A percentile compares a stretch with the other conserved stretches of the same genome.
phyloP scores from a whole-genome alignment of 2,329 filamentous ascomycete species.

The Trichothecium roseum region DNA sequence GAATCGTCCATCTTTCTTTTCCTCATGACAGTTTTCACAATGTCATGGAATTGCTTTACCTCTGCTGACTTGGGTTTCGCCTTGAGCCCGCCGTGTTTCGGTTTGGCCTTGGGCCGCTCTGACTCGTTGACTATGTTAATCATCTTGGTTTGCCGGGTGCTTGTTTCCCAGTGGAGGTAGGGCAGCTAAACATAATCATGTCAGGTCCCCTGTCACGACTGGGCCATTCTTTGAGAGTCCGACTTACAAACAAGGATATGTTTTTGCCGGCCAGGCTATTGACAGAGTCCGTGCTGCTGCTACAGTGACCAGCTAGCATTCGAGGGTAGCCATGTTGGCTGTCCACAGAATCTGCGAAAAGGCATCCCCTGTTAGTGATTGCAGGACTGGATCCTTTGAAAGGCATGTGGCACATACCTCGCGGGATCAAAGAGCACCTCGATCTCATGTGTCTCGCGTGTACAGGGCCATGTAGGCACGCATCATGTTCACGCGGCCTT shows the following conservation, averaged over 20 bases:
- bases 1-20: neutral
- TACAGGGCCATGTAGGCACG: slow-evolving; percentile 8
- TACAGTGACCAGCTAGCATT: neutral
- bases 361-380: neutral
- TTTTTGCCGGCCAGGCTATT: slow-evolving; percentile 6
- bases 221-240: no score
- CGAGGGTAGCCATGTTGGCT: neutral
- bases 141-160: slow-evolving; percentile 17
- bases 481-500: no score
- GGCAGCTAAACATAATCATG: slow-evolving; percentile 19
- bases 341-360: neutral
- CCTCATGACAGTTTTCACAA: no score
- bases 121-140: slow-evolving; percentile 13
- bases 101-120: neutral
- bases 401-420: slow-evolving; percentile 9
- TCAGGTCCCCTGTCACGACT: no score
- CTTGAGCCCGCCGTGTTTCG: no score
- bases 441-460: slow-evolving; percentile 25
- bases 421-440: slow-evolving; percentile 19
- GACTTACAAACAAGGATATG: slow-evolving; percentile 19
- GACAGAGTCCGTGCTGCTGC: no score
- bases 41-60: no score
- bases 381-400: neutral
- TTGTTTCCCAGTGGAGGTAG: slow-evolving; percentile 30
- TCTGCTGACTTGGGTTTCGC: no score